Evolutionary conservation across 2,329 filamentous ascomycete genomes (phyloP).

Genomic region (Volutella citrinella): DNA sequence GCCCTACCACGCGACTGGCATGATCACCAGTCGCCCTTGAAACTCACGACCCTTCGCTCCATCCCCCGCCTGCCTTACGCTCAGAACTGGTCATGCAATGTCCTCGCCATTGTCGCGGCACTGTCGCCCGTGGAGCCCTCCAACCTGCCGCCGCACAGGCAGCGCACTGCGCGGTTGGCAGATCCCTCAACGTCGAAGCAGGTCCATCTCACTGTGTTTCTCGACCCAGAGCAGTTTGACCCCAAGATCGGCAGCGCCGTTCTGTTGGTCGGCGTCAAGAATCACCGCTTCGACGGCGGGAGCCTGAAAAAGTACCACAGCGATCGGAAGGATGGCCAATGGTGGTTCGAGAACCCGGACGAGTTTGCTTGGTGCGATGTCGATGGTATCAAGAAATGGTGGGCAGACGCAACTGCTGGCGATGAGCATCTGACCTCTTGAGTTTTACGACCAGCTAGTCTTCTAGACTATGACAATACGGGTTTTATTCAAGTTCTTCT

Average conservation of each 20-base stretch:
- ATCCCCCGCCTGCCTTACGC: slow-evolving; percentile 53
- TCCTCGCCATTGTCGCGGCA: slow-evolving; percentile 48
- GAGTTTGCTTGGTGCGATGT: slow-evolving; percentile 50
- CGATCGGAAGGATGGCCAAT: slow-evolving; percentile 33
- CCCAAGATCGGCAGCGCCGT: slow-evolving; percentile 48
- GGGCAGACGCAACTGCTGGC: slow-evolving; percentile 32
- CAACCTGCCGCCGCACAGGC: slow-evolving; percentile 46
- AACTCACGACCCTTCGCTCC: slow-evolving; percentile 47
- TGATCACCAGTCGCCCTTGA: slow-evolving; percentile 42
- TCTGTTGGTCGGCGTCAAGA: slow-evolving; percentile 54
- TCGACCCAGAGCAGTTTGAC: slow-evolving; percentile 48
- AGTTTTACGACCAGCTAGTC: no score
- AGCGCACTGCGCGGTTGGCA: slow-evolving; percentile 49
- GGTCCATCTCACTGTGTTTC: slow-evolving; percentile 52
- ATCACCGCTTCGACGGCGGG: slow-evolving; percentile 51
- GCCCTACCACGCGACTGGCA: slow-evolving; percentile 40
- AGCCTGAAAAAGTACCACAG: slow-evolving; percentile 44
- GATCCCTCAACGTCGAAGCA: slow-evolving; percentile 52
- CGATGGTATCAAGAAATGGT: slow-evolving; percentile 43
- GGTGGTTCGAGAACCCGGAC: slow-evolving; percentile 51
- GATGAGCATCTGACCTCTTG: no score
- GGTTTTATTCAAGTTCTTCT: no score
- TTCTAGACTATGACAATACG: no score
- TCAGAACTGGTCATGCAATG: slow-evolving; percentile 57
- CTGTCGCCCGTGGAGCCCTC: slow-evolving; percentile 48